Evolutionary conservation across 2,329 filamentous ascomycete species (phyloP).

Genomic region (Mycosphaerelloides madeirae): DNA sequence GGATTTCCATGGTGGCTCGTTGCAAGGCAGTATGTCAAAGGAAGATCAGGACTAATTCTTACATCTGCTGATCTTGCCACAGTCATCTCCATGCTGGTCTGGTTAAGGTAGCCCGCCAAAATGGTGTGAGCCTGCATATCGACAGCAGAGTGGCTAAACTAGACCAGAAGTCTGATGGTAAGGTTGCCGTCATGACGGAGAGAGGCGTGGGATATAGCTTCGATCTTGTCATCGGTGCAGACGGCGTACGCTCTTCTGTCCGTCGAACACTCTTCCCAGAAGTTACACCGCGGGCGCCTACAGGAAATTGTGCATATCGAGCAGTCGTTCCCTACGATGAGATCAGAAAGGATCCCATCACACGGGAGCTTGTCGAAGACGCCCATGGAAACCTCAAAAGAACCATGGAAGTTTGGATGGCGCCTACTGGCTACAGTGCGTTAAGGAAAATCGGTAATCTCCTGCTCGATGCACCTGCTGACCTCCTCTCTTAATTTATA

Average conservation of each 20-base stretch:
- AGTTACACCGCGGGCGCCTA: conserved; percentile 38
- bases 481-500: no score
- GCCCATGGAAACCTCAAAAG: conserved; percentile 32
- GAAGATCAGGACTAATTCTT: no score
- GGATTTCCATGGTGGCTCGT: conserved; percentile 45
- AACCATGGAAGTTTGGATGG: conserved; percentile 47
- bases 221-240: conserved; percentile 30
- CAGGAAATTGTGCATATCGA: conserved; percentile 44
- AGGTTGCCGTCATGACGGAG: conserved; percentile 30
- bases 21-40: conserved; percentile 32
- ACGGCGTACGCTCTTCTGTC: conserved; percentile 32
- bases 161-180: conserved; percentile 23
- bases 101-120: conserved; percentile 35
- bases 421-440: conserved; percentile 14
- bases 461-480: no score
- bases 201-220: conserved; percentile 20
- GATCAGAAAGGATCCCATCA: conserved; percentile 40
- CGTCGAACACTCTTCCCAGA: conserved; percentile 39
- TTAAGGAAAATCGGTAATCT: background rate
- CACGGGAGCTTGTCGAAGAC: conserved; percentile 28
- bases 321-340: conserved; percentile 43
- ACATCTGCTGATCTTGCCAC: no score
- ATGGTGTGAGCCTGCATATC: conserved; percentile 38
- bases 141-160: conserved; percentile 35
- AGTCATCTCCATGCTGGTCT: conserved; percentile 43